Percentiles rank a stretch among this genome's conserved stretches.
Evolutionary conservation across 2,329 filamentous ascomycete species (phyloP).

Genomic region (Aspergillus proliferans): DNA sequence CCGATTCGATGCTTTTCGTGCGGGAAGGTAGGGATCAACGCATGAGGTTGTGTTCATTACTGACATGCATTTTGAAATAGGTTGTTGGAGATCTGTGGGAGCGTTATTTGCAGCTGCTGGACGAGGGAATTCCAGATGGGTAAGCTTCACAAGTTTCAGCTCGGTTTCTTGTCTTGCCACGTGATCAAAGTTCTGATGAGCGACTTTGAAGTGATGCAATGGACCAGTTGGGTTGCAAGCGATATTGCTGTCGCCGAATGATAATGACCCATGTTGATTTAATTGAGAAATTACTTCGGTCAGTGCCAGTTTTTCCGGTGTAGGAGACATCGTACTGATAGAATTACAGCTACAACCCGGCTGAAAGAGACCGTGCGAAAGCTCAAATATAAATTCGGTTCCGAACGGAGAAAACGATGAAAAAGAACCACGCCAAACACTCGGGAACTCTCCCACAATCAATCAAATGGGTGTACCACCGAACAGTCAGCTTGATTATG

Average conservation of each 20-base stretch:
- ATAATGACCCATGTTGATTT: constrained; percentile 99
- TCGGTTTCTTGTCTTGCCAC: neutral
- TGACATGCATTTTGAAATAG: constrained; percentile 43
- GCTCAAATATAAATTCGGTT: constrained; percentile 14
- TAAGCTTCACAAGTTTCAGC: constrained; percentile 50
- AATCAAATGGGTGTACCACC: no score
- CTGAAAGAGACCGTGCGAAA: constrained; percentile 43
- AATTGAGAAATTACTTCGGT: constrained; percentile 97
- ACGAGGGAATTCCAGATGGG: constrained; percentile 70
- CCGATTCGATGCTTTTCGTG: constrained; percentile 98
- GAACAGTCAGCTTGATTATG: no score
- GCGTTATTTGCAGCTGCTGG: constrained; percentile 81
- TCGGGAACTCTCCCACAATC: no score
- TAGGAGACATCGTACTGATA: neutral
- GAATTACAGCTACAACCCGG: constrained; percentile 41
- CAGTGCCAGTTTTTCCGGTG: constrained; percentile 29
- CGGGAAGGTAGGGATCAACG: constrained; percentile 67
- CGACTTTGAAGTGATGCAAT: constrained; percentile 69
- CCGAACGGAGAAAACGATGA: no score
- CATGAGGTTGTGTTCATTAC: constrained; percentile 2
- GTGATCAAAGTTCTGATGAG: neutral
- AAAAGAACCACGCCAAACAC: no score
- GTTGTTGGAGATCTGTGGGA: constrained; percentile 98
- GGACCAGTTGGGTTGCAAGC: constrained; percentile 85
- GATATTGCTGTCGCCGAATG: constrained; percentile 99